phyloP scores from a whole-genome alignment of 2,329 filamentous ascomycete species.

The Colletotrichum simmondsii region DNA sequence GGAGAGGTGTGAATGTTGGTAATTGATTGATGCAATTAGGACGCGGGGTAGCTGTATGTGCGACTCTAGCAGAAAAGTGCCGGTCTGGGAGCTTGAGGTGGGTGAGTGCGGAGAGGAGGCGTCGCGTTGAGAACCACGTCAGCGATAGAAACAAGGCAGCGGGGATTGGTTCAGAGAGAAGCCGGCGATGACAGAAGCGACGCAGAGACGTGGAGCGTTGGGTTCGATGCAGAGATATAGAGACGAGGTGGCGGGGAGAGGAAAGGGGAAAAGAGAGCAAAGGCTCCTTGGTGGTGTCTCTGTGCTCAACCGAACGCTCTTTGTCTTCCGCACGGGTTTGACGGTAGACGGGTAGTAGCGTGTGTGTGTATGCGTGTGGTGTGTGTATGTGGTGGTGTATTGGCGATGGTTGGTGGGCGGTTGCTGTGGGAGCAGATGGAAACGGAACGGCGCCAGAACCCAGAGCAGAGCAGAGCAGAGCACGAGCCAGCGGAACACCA shows the following conservation, averaged over 20 bases:
- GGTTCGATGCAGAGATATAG: slow-evolving; percentile 7
- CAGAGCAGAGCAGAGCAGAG: background rate
- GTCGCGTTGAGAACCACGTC: slow-evolving; percentile 32
- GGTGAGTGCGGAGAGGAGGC: slow-evolving; percentile 8
- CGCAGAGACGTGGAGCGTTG: background rate
- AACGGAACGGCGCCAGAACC: background rate
- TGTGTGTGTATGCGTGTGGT: background rate
- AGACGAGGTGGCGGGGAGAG: background rate
- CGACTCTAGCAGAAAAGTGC: background rate
- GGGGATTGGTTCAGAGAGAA: slow-evolving; percentile 7
- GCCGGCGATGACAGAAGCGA: background rate
- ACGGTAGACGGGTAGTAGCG: background rate
- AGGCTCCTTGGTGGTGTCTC: slow-evolving; percentile 10
- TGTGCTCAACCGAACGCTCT: slow-evolving; percentile 12
- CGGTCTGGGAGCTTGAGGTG: background rate
- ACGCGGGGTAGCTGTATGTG: background rate
- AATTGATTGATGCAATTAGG: background rate
- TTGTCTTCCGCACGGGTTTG: slow-evolving; percentile 26
- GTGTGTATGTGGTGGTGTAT: background rate
- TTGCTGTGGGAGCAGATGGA: slow-evolving; percentile 35
- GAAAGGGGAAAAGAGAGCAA: slow-evolving; percentile 16
- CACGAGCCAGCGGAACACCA: slow-evolving; percentile 3
- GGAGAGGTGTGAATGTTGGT: background rate
- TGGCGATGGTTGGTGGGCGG: slow-evolving; percentile 33
- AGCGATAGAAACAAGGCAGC: slow-evolving; percentile 22